Base-by-base conservation (phyloP, 257 asterid species). In the Capsicum chinense region DNA sequence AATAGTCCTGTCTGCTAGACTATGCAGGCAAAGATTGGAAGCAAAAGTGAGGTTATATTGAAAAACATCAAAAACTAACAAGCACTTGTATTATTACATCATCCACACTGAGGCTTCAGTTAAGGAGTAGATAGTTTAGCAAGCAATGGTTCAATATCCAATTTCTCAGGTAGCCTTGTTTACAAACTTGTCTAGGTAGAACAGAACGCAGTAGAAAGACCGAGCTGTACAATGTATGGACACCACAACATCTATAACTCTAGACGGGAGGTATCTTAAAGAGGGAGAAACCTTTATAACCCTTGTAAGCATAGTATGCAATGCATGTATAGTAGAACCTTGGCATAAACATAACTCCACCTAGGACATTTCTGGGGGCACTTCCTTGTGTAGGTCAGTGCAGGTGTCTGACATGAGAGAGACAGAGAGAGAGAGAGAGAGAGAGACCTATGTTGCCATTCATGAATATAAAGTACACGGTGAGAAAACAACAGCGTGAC, bases 261-360 rank as follows among this genome's bases (percentile, higher is more conserved):
- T 92, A 94, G 66, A 95, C 98, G 3, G 96, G 86, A 82, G 99
- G 98, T 74, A 94, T 95, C 89, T 92, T 92, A 89, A 98, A 86
- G 80, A 95, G 93, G 56, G 98, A 93, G 97, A 95, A 95, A 70
- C 97, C 98, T 88, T 92, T 93, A 90, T 95, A 95, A 13, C 99
- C 99, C 92, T 94, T 95, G 92, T 95, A 95, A 1, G 99, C 99
- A 84, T 94, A 93, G 92, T 95, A 95, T 9, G 99, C 98, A 59
- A 95, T 93, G 87, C 99, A 86, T 5, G 98, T 93, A 84, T 95
- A 93, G 85, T 95, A 95, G 91, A 94, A 95, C 71, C 99, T 98
- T 19, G 99, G 99, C 79, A 95, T 91, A 88, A 95, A 94, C 79
- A 95, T 84, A 73, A 95, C 85, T 68, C 93, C 98, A 68, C 99